phyloP scores from a whole-genome alignment of 495 filamentous ascomycete species.

The Penicillium lagena region DNA sequence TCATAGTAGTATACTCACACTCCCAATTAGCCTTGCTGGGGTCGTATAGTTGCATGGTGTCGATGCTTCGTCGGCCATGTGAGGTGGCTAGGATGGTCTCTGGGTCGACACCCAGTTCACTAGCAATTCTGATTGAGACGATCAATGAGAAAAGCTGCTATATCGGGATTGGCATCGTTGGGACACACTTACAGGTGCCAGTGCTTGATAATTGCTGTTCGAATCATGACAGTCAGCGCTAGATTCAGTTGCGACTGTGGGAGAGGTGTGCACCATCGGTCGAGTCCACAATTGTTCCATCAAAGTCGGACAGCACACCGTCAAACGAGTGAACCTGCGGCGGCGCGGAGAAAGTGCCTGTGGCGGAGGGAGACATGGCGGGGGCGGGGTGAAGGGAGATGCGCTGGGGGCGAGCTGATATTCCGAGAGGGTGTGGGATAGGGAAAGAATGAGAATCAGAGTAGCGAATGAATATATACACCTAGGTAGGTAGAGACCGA shows the following conservation, averaged over 20 bases:
- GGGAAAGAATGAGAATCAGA: background rate
- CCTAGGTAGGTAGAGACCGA: background rate
- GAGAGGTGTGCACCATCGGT: slow-evolving; percentile 27
- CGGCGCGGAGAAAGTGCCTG: slow-evolving; percentile 51
- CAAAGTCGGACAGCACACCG: slow-evolving; percentile 88
- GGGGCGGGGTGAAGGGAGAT: slow-evolving; percentile 13
- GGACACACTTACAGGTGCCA: slow-evolving; percentile 65
- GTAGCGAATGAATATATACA: background rate
- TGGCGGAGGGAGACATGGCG: slow-evolving; percentile 24
- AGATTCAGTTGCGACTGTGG: background rate
- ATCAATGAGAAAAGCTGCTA: background rate
- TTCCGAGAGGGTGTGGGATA: background rate
- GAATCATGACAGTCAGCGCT: slow-evolving; percentile 1
- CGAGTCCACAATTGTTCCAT: slow-evolving; percentile 52
- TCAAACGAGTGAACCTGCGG: slow-evolving; percentile 58
- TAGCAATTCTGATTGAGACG: slow-evolving; percentile 55
- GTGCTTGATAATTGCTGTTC: slow-evolving; percentile 81
- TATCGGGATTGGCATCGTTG: background rate
- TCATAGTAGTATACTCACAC: slow-evolving; percentile 48
- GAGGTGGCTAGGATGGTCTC: slow-evolving; percentile 78
- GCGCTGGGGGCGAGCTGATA: background rate
- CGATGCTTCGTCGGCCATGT: slow-evolving; percentile 81
- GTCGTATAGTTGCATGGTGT: slow-evolving; percentile 67
- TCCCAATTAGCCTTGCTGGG: slow-evolving; percentile 84
- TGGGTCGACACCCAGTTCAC: slow-evolving; percentile 76